Percentiles rank a stretch among this genome's conserved stretches.
These are phyloP conservation scores for Paraconiothyrium sp. DNA, from an alignment of 2,329 filamentous ascomycete genomes.

Conservation along the genomic window DNA sequence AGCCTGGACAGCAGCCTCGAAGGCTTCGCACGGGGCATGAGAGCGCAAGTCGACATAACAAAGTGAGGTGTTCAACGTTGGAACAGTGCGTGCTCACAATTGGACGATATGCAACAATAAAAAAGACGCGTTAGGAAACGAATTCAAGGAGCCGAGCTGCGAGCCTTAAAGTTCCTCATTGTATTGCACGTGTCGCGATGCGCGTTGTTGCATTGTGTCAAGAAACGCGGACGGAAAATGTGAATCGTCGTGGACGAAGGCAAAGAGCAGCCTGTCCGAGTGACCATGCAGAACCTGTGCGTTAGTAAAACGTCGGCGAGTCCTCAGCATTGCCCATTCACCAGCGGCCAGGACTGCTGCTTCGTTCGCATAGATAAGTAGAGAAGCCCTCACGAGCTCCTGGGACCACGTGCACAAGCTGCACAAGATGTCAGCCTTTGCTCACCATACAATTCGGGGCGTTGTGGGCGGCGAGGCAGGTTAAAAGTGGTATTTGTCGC, in stretches of 20 bases:
- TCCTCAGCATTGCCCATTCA: background rate
- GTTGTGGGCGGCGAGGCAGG: no score
- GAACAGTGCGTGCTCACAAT: background rate
- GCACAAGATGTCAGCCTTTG: no score
- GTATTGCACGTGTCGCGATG: no score
- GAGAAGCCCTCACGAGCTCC: no score
- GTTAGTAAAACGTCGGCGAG: background rate
- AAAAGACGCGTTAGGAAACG: background rate
- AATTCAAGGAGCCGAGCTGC: background rate
- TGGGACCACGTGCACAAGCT: no score
- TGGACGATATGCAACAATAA: background rate
- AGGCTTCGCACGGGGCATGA: background rate
- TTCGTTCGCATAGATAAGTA: no score
- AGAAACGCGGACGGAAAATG: background rate
- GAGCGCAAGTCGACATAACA: background rate
- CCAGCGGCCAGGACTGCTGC: no score
- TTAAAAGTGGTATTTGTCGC: no score
- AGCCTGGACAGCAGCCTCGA: background rate
- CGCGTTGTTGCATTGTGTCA: no score
- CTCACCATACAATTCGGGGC: no score
- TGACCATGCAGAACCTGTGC: background rate
- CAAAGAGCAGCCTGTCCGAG: background rate
- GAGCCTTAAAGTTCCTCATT: background rate
- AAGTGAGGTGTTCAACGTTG: background rate
- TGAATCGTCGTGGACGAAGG: background rate